These are phyloP conservation scores for Phytophthora fragariaefolia DNA, from an alignment of 352 stramenopile genomes.

Conservation along the genomic window DNA sequence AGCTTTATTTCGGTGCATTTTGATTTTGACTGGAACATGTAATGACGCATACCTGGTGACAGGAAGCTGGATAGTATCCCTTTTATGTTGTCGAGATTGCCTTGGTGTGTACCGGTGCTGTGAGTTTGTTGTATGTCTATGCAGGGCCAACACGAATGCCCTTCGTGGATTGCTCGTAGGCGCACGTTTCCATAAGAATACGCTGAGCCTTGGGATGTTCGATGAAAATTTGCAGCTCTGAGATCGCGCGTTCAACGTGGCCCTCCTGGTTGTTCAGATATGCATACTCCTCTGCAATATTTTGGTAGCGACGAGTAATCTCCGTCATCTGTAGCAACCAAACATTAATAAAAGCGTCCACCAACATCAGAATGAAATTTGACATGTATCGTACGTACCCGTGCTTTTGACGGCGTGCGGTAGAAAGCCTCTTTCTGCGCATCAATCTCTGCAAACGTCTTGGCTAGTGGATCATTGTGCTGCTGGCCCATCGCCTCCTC, in stretches of 20 bases:
- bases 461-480: slow-evolving; percentile 42
- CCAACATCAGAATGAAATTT: slow-evolving; percentile 1
- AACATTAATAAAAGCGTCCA: neutral
- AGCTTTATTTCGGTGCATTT: slow-evolving; percentile 23
- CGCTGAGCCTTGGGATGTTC: slow-evolving; percentile 71
- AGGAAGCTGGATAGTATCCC: slow-evolving; percentile 14
- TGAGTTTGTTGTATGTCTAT: slow-evolving; percentile 22
- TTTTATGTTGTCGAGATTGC: slow-evolving; percentile 19
- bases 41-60: slow-evolving; percentile 8
- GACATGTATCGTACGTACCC: slow-evolving; percentile 48
- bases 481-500: slow-evolving; percentile 45
- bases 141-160: slow-evolving; percentile 78
- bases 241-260: slow-evolving; percentile 74
- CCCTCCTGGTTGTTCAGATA: slow-evolving; percentile 68
- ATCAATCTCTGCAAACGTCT: slow-evolving; percentile 60
- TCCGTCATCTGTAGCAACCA: slow-evolving; percentile 65
- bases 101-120: slow-evolving; percentile 6
- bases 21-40: slow-evolving; percentile 30
- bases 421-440: slow-evolving; percentile 70
- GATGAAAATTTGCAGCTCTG: slow-evolving; percentile 79
- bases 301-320: slow-evolving; percentile 76
- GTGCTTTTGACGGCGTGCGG: slow-evolving; percentile 68
- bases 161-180: slow-evolving; percentile 63
- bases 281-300: slow-evolving; percentile 71
- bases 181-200: slow-evolving; percentile 70